phyloP scores from a whole-genome alignment of 2,329 filamentous ascomycete species.

The Fusarium foetens region DNA sequence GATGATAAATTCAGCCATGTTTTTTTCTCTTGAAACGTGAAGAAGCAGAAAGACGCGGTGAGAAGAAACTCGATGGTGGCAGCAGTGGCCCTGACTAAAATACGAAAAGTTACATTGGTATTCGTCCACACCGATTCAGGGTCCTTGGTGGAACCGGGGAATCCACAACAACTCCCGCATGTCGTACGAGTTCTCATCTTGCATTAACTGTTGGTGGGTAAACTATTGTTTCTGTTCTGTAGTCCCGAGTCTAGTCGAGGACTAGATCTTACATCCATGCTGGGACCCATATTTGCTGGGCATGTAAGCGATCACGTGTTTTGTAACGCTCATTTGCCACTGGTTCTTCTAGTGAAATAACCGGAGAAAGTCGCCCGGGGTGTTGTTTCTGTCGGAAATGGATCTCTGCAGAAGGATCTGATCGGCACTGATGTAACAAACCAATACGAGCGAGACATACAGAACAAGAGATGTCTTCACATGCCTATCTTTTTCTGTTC shows the following conservation, averaged over 20 bases:
- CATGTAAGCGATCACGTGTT: background rate
- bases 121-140: background rate
- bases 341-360: background rate
- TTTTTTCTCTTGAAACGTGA: background rate
- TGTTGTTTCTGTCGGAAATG: background rate
- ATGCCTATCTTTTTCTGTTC: too few species aligned
- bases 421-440: background rate
- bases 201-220: background rate
- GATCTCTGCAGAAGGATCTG: background rate
- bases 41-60: background rate
- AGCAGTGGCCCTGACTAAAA: background rate
- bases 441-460: background rate
- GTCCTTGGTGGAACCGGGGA: background rate
- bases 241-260: background rate
- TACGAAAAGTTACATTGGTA: background rate
- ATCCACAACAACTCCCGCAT: background rate
- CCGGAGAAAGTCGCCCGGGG: background rate
- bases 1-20: conserved; percentile 59
- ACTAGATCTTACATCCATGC: background rate
- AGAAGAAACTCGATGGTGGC: background rate
- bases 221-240: background rate
- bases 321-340: background rate
- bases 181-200: background rate
- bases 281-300: background rate
- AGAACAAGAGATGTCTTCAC: background rate